Evolutionary conservation across 495 filamentous ascomycete species (phyloP).

Genomic region (Hypoxylon subgilvum): DNA sequence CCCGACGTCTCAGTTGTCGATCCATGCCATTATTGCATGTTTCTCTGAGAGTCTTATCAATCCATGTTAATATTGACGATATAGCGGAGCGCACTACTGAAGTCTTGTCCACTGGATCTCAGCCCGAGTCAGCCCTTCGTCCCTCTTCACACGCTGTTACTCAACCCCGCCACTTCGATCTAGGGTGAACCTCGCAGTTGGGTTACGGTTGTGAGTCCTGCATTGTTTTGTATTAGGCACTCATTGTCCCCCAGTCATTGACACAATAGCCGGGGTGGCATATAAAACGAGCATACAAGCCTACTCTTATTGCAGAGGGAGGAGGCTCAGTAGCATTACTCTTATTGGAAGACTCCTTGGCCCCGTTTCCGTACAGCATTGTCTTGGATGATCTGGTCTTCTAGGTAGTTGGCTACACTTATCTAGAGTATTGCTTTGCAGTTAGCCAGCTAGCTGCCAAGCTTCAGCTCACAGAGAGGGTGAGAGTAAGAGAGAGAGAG

Average conservation of each 20-base stretch:
- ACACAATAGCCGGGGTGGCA: neutral
- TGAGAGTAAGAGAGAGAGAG: too few species aligned
- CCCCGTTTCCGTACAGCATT: slow-evolving; percentile 3
- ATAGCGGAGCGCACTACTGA: slow-evolving; percentile 32
- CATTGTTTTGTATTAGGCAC: neutral
- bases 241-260: neutral
- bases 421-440: slow-evolving; percentile 7
- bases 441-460: slow-evolving; percentile 1
- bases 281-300: slow-evolving; percentile 3
- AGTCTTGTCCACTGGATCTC: slow-evolving; percentile 23
- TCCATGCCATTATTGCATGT: slow-evolving; percentile 23
- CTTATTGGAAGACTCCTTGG: too few species aligned
- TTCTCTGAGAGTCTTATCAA: slow-evolving; percentile 12
- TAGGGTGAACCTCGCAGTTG: slow-evolving; percentile 7
- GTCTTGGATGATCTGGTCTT: slow-evolving; percentile 1
- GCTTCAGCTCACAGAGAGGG: too few species aligned
- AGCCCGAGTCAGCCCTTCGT: slow-evolving; percentile 22
- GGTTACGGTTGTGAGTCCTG: slow-evolving; percentile 7
- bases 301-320: too few species aligned
- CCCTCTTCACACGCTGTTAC: slow-evolving; percentile 11
- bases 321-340: too few species aligned
- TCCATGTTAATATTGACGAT: slow-evolving; percentile 39
- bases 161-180: slow-evolving; percentile 4
- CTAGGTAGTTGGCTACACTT: slow-evolving; percentile 4
- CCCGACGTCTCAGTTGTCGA: slow-evolving; percentile 23